Evolutionary conservation across 495 filamentous ascomycete species (phyloP).

Genomic region (Neurospora sp.): DNA sequence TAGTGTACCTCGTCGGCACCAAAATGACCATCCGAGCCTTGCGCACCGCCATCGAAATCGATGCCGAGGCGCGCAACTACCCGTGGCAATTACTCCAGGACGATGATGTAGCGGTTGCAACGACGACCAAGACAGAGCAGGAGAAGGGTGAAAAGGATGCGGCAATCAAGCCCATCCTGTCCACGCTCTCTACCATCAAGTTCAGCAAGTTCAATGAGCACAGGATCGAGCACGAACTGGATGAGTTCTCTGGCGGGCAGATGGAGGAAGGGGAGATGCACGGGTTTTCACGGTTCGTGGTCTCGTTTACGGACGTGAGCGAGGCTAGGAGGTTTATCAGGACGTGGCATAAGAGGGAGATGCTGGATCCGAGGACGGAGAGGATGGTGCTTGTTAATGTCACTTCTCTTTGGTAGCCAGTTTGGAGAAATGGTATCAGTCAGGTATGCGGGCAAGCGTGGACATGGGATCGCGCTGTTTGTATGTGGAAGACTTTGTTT

Average conservation of each 20-base stretch:
- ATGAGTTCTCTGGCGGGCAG: background rate
- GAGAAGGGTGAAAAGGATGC: background rate
- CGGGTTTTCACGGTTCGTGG: slow-evolving; percentile 31
- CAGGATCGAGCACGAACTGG: background rate
- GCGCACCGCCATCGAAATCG: slow-evolving; percentile 26
- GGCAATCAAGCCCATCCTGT: background rate
- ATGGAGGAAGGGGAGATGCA: background rate
- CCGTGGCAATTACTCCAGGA: slow-evolving; percentile 28
- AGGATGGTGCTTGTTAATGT: slow-evolving; percentile 26
- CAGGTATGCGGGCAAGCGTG: background rate
- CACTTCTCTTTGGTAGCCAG: slow-evolving; percentile 37
- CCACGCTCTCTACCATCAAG: background rate
- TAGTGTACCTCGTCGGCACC: slow-evolving; percentile 32
- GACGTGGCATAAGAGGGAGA: slow-evolving; percentile 42
- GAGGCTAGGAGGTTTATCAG: slow-evolving; percentile 49
- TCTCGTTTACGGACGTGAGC: slow-evolving; percentile 34
- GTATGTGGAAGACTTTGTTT: background rate
- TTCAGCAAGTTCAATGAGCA: background rate
- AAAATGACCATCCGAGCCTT: slow-evolving; percentile 15
- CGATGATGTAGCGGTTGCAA: slow-evolving; percentile 13
- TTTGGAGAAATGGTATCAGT: too few species aligned
- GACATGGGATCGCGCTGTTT: background rate
- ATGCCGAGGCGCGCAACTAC: slow-evolving; percentile 31
- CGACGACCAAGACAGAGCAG: slow-evolving; percentile 5
- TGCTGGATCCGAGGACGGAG: slow-evolving; percentile 18